Base-by-base conservation (phyloP, 1,139 yeast species). In the Barnettozyma hawaiiensis region DNA sequence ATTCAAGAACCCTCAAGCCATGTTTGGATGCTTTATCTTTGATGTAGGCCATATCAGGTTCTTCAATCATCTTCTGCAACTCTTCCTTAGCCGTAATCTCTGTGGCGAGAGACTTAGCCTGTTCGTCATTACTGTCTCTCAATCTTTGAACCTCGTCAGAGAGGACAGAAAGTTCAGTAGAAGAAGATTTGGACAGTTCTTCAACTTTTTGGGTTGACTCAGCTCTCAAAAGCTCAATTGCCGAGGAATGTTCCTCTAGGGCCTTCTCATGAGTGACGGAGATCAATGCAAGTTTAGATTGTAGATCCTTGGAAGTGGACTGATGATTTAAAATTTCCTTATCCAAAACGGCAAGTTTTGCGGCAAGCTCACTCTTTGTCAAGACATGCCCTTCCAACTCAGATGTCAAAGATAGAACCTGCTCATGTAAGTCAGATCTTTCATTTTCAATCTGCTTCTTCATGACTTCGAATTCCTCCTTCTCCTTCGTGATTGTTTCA, bases 21-120 rank as follows among this genome's bases (percentile, higher is more conserved):
- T 22, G 33, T 4, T 15, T 36, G 1, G 32, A n/a, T 2, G 49
- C 45, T 27, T 45, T 47, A 5, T 35, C 37, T 24, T 42, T 36
- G 19, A 47, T 16, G 36, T 46, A 46, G 7, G 35, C 40, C 18
- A 27, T 18, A 7, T 43, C 31, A 20, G 48, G 50, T 14, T 37
- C 39, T 2, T 40, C 41, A 18, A 47, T 27, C 22, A 44, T 35
- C 5, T 35, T 28, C 35, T 40, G 35, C 35, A 51, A 31, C 19
- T 44, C 42, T 16, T 32, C 34, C 27, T 26, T 43, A 3, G 42
- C 21, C 3, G 22, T 14, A 5, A 35, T 10, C 20, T 46, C 41
- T 2, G 24, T 6, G 9, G 39, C 43, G 10, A 50, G 37, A 3
- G 31, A 5, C 15, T 31, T 33, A 7, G 29, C 16, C 18, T 29